phyloP scores from a whole-genome alignment of 2,329 filamentous ascomycete species.

The Zasmidium citrigriseum region DNA sequence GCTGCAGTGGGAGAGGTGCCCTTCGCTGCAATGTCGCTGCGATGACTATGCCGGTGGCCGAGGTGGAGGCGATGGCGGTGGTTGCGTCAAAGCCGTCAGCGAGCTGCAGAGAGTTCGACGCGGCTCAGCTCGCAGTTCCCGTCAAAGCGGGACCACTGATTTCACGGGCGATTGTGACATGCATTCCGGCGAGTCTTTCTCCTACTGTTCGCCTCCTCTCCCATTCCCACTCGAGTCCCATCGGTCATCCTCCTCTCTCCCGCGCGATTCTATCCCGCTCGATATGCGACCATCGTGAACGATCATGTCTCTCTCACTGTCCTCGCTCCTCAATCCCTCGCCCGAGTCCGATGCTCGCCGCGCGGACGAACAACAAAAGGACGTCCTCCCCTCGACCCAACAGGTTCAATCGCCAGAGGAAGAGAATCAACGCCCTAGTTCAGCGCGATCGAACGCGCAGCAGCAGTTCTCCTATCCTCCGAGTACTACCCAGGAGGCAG shows the following conservation, averaged over 20 bases:
- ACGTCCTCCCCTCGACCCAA: constrained; percentile 22
- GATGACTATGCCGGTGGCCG: neutral
- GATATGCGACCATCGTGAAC: constrained; percentile 18
- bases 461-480: constrained; percentile 23
- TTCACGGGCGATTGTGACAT: constrained; percentile 2
- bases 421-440: constrained; percentile 20
- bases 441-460: constrained; percentile 12
- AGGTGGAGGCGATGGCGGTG: neutral
- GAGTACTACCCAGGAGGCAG: constrained; percentile 39
- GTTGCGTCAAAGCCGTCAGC: neutral
- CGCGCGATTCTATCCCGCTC: neutral
- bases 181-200: neutral
- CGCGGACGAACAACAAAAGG: constrained; percentile 25
- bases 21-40: neutral
- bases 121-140: neutral
- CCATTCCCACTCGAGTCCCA: neutral
- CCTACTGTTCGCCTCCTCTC: constrained; percentile 1
- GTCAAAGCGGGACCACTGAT: neutral
- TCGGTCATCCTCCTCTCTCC: neutral
- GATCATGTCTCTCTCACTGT: constrained; percentile 30
- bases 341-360: constrained; percentile 19
- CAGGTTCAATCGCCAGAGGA: constrained; percentile 23
- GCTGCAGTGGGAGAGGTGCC: neutral
- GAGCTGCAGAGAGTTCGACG: neutral
- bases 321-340: constrained; percentile 41